Base-by-base conservation (phyloP, 208 protist genomes). In the Porcisia hertigi region DNA sequence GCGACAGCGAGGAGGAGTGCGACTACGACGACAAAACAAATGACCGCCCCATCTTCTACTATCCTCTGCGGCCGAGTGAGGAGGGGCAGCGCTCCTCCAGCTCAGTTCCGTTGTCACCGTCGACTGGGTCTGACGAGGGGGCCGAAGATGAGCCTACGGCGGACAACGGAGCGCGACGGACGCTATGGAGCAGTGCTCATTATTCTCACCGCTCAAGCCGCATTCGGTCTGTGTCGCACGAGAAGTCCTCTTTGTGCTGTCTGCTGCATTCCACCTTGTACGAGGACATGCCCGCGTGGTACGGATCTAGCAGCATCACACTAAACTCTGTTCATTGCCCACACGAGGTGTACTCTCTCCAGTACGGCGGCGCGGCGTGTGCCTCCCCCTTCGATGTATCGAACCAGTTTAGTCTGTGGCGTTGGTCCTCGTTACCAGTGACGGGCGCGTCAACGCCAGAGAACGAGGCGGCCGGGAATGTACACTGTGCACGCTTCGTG, bases 1-100 rank as follows among this genome's bases (percentile, higher is more conserved):
- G 89, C 78, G 88, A 91, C 58, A 96, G 92, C 80, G 89, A 94
- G 72, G 92, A 96, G 74, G 92, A 96, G 52, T 65, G 80, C 43
- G 88, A 91, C 72, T 87, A 90, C 77, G 86, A 94, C 69, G 87
- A 93, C 77, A 83, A 93, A 53, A 87, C 73, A 1, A 88, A 81
- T 70, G 90, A 93, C 66, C 81, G 87, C 0, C 89, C 89, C 57
- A 76, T 94, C 55, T 87, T 89, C 55, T 84, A 94, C 70, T 94
- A 92, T 74, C 88, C 86, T 18, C 81, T 93, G 39, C 81, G 80
- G 43, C 63, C 62, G 34, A 90, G 86, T 60, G 88, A 91, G 63
- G 88, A 87, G 43, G 81, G 71, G 9, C 69, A 62, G 11, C 65
- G 63, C 25, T 79, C 80, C 0, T 74, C 77, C 36, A 67, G 60